Percentiles rank a stretch among this genome's conserved stretches.
Conservation (phyloP, 306 rosid species). For the Crataegus laevigata region DNA sequence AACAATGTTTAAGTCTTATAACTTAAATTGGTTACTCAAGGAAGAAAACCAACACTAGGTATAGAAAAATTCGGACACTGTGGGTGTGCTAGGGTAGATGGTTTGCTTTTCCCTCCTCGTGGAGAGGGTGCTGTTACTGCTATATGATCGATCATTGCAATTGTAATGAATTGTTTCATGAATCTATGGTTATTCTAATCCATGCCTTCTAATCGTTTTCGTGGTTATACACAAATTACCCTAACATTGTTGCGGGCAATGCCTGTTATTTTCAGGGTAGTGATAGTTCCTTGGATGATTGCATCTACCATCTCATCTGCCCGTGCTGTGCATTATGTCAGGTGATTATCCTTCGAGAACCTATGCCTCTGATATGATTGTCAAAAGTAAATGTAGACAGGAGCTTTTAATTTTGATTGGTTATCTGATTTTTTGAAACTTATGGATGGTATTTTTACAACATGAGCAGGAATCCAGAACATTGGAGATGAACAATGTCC, state of each 20-base stretch:
- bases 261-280: slow-evolving; percentile 33
- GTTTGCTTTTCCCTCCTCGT: neutral
- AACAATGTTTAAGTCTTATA: neutral
- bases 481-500: slow-evolving; percentile 88
- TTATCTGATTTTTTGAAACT: neutral
- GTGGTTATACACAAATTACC: slow-evolving; percentile 5
- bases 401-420: no score
- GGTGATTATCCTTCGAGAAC: slow-evolving; percentile 16
- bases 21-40: neutral
- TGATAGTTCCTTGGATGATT: slow-evolving; percentile 45
- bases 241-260: neutral
- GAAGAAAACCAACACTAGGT: neutral
- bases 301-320: slow-evolving; percentile 50
- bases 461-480: slow-evolving; percentile 84
- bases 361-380: neutral
- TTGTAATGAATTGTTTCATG: neutral
- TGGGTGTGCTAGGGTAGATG: neutral
- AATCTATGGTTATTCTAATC: neutral
- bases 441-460: neutral
- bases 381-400: neutral
- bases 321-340: slow-evolving; percentile 54
- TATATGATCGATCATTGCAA: neutral
- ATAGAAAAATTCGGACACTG: neutral
- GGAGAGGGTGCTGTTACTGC: neutral
- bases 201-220: neutral